Evolutionary conservation across 345 rosid species (phyloP).

Genomic region (Pseudoturritis turrita): DNA sequence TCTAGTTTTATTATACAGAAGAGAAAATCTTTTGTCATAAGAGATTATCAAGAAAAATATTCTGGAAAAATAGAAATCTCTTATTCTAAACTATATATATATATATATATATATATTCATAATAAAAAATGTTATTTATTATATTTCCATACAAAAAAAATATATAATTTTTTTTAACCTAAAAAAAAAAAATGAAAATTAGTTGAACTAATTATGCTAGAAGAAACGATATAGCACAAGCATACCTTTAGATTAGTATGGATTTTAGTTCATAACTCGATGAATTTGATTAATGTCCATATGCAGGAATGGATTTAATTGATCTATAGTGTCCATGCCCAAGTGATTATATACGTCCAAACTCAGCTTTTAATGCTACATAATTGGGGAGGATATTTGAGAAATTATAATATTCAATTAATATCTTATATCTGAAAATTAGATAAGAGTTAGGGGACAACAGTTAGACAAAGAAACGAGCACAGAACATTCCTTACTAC

Average conservation of each 20-base stretch:
- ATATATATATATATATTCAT: no score
- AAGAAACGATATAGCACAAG: no score
- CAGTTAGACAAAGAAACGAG: constrained; percentile 23
- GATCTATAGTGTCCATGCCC: neutral
- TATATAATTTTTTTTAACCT: no score
- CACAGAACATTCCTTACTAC: constrained; percentile 16
- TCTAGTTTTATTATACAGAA: no score
- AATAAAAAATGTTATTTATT: neutral
- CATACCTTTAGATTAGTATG: no score
- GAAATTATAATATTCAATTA: neutral
- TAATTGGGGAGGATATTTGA: neutral
- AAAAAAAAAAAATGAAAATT: neutral
- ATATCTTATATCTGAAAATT: neutral
- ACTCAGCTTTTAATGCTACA: neutral
- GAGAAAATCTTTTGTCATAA: neutral
- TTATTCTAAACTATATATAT: neutral
- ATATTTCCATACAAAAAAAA: no score
- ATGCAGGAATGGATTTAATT: neutral
- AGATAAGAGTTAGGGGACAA: constrained; percentile 22
- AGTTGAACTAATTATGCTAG: neutral
- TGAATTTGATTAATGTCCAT: neutral
- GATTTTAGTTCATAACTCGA: neutral
- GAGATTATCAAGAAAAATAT: neutral
- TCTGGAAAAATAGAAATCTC: neutral
- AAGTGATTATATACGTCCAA: neutral